Conservation (phyloP, 108 stramenopile genomes). For the Nitzschia sp. region DNA sequence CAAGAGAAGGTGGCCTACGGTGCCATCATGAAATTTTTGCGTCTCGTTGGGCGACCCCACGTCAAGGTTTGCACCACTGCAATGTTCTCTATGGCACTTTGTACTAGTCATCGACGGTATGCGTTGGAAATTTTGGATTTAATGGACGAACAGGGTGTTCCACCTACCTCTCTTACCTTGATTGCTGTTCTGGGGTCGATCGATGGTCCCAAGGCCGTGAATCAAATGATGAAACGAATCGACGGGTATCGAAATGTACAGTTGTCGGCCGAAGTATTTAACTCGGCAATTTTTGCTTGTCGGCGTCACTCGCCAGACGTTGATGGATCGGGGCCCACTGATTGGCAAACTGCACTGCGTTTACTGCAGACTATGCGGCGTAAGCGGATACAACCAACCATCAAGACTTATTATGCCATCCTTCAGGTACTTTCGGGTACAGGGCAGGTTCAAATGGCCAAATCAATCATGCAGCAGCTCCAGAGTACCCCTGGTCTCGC, state of each 20-base stretch:
- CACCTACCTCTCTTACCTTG: conserved; percentile 33
- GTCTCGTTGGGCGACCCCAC: not conserved
- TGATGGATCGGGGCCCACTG: not conserved
- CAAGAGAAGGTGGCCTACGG: conserved; percentile 16
- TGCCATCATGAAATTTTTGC: conserved; percentile 29
- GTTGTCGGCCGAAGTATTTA: conserved; percentile 34
- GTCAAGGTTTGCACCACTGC: conserved; percentile 34
- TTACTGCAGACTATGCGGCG: conserved; percentile 52
- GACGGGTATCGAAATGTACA: not conserved
- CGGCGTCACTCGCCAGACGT: not conserved
- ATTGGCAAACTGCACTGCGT: conserved; percentile 57
- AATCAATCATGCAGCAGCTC: conserved; percentile 51
- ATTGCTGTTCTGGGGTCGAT: conserved; percentile 26
- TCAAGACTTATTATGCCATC: conserved; percentile 49
- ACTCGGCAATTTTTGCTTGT: conserved; percentile 51
- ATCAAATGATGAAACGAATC: not conserved
- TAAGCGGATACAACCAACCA: conserved; percentile 46
- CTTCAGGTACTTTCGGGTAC: conserved; percentile 47
- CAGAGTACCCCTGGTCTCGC: conserved; percentile 2
- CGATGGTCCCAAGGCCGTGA: conserved; percentile 8
- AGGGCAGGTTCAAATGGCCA: conserved; percentile 46
- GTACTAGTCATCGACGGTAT: not conserved
- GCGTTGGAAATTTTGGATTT: conserved; percentile 16
- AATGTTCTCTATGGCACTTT: conserved; percentile 20
- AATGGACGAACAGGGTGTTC: conserved; percentile 28